phyloP scores from a whole-genome alignment of 257 asterid species.

The Solanum piurae region DNA sequence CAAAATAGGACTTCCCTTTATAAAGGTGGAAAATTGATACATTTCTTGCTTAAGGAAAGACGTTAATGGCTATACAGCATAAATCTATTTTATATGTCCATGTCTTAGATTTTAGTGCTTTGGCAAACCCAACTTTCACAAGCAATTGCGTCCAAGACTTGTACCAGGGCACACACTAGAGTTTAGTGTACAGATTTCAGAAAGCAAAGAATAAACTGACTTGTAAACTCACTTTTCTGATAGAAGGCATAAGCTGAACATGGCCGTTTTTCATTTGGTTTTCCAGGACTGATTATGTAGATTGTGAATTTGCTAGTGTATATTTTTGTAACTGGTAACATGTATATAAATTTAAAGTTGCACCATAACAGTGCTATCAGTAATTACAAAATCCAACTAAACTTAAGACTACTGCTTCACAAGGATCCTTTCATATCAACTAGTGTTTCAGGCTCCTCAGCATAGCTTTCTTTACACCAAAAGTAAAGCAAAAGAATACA shows the following conservation, averaged over 20 bases:
- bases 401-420: not conserved
- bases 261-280: not conserved
- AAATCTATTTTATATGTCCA: not conserved
- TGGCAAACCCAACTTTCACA: not conserved
- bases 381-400: not conserved
- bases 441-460: not conserved
- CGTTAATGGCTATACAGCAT: not conserved
- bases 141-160: not conserved
- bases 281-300: not conserved
- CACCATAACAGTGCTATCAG: not conserved
- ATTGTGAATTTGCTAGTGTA: not conserved
- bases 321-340: not conserved
- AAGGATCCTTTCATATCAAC: not conserved
- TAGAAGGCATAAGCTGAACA: not conserved
- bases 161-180: not conserved
- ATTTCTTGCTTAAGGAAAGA: not conserved
- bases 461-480: not conserved
- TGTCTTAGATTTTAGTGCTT: not conserved
- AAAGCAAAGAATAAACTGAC: not conserved
- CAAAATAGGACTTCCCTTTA: not conserved
- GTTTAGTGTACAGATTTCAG: not conserved
- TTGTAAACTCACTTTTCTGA: not conserved
- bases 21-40: not conserved
- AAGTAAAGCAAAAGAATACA: not conserved
- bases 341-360: not conserved